Evolutionary conservation across 495 filamentous ascomycete genomes (phyloP).

Genomic region (Aspergillus wentii): DNA sequence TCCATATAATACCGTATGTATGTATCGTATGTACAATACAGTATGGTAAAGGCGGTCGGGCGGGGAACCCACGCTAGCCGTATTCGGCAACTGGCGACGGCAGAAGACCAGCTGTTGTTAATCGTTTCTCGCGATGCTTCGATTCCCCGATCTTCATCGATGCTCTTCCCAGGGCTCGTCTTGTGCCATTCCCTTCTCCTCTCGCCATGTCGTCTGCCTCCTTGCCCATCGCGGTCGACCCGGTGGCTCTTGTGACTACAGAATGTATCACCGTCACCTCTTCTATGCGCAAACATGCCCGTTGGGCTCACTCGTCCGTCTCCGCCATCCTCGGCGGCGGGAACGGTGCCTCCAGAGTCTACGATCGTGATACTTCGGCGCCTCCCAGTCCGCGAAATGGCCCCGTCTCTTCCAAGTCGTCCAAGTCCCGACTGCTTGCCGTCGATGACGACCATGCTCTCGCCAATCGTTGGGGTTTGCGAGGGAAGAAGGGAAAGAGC

Average conservation of each 20-base stretch:
- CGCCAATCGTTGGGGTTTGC: slow-evolving; percentile 75
- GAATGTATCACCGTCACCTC: slow-evolving; percentile 99
- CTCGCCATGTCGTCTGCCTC: slow-evolving; percentile 24
- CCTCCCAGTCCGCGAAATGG: slow-evolving; percentile 34
- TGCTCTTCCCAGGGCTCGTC: too few relatives aligned
- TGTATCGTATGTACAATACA: too few relatives aligned
- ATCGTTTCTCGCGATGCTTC: neutral
- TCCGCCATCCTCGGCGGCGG: slow-evolving; percentile 89
- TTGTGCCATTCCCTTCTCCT: neutral
- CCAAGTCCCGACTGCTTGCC: slow-evolving; percentile 10
- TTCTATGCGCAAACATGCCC: slow-evolving; percentile 95
- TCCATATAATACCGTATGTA: slow-evolving; percentile 8
- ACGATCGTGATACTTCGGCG: slow-evolving; percentile 36
- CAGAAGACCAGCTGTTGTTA: neutral
- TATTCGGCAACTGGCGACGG: neutral
- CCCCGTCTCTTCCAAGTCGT: slow-evolving; percentile 9
- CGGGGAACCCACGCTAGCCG: neutral
- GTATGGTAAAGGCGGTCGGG: slow-evolving; percentile 1
- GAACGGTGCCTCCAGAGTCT: slow-evolving; percentile 45
- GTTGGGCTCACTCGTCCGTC: slow-evolving; percentile 95
- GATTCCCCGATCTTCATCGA: too few relatives aligned
- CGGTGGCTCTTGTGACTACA: slow-evolving; percentile 91
- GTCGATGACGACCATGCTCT: slow-evolving; percentile 48
- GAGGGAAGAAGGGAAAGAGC: slow-evolving; percentile 96
- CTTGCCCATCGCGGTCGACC: slow-evolving; percentile 79